These are phyloP conservation scores for Aspergillus hortae DNA, from an alignment of 2,329 filamentous ascomycete species.

Conservation along the genomic window DNA sequence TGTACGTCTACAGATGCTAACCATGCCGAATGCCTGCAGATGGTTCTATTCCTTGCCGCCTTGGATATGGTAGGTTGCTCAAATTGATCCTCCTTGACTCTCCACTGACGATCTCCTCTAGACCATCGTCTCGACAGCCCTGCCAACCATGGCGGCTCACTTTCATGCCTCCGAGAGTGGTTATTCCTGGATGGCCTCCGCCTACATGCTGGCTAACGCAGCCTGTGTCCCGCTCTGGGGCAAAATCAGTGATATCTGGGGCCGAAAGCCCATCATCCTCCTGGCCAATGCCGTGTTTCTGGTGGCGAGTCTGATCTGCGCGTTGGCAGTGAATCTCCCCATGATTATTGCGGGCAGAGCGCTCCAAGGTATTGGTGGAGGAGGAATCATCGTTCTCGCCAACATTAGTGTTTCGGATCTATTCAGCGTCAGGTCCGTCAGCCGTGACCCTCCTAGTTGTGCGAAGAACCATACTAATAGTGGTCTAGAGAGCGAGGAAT, in stretches of 20 bases:
- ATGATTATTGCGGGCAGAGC: conserved; percentile 62
- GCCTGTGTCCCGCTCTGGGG: conserved; percentile 57
- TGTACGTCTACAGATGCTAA: background rate
- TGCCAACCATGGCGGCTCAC: conserved; percentile 42
- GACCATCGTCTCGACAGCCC: conserved; percentile 45
- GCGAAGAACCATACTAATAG: conserved; percentile 6
- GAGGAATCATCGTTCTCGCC: conserved; percentile 61
- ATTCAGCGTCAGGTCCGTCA: conserved; percentile 54
- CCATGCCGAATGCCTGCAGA: conserved; percentile 23
- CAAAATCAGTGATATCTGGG: conserved; percentile 65
- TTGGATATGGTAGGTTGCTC: conserved; percentile 50
- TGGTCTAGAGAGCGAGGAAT: conserved; percentile 50
- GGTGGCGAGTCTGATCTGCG: conserved; percentile 59
- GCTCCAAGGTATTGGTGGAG: conserved; percentile 62
- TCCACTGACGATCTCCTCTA: conserved; percentile 13
- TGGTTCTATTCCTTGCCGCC: conserved; percentile 58
- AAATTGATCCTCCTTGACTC: background rate
- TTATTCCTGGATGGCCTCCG: conserved; percentile 48
- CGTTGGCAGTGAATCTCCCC: conserved; percentile 53
- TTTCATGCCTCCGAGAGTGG: conserved; percentile 43
- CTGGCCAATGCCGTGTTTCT: conserved; percentile 61
- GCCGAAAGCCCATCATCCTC: conserved; percentile 61
- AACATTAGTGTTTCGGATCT: conserved; percentile 63
- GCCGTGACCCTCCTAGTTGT: background rate
- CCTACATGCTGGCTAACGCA: conserved; percentile 45